Evolutionary conservation across 2,329 filamentous ascomycete genomes (phyloP), one percentile per base, ranked within the genome.

Genomic region (Pseudogymnoascus sp.): DNA sequence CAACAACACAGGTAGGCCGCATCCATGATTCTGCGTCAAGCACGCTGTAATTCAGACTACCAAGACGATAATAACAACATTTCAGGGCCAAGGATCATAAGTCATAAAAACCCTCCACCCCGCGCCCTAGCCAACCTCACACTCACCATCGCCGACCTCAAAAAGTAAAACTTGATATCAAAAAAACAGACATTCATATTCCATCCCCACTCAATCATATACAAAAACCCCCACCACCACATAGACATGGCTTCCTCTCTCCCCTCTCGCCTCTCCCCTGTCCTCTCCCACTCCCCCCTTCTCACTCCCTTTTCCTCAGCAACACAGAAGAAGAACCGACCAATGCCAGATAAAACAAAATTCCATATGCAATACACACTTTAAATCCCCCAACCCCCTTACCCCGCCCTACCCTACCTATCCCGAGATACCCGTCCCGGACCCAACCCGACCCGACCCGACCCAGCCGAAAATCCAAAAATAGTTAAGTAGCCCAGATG

Each of bases 171-270:
- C 16, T 29, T 8, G 2, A 21, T 41, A 41, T 21, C 7, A 26
- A 45, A 49, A 49, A 29, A 49, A 49, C 43, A 49, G 43, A 49
- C 43, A 49, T 49, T 49, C 29, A 29, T 49, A 49, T 49, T 49
- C 43, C 14, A 5, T 19, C 23, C 14, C 23, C 21, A 6, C 21
- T 23, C 19, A 49, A 29, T 49, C 43, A 49, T 49, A 49, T 49
- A 49, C 43, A 29, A 26, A 45, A 45, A 23, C 7, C 29, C 29
- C 29, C 29, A 1, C 1, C 29, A 31, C 29, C 29, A 7, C 29
- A 31, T 31, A 26, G 5, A 26, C 3, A 26, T 26, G 29, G 29
- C 16, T 38, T 10, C 11, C 16, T 10, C 37, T 8, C 19, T 8
- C 11, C 38, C 3, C 8, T 6, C 4, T 3, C 14, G 2, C 38